Evolutionary conservation across 805 yeast genomes (phyloP).

Genomic region (Suhomyces emberorum): DNA sequence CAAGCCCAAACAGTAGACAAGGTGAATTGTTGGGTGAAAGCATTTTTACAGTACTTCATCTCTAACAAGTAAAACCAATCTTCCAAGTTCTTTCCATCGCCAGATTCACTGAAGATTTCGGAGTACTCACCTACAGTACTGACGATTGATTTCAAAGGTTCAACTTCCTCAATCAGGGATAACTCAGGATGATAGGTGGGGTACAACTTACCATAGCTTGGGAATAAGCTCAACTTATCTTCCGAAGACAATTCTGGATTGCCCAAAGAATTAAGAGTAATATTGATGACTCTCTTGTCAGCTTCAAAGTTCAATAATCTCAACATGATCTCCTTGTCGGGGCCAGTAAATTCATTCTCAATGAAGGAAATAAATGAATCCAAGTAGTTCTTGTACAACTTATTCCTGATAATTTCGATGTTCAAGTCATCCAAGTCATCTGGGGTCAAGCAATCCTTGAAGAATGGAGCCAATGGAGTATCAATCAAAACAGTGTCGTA

Average conservation of each 20-base stretch:
- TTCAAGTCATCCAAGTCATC: conserved; percentile 93
- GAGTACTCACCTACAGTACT: conserved; percentile 65
- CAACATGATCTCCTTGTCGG: conserved; percentile 80
- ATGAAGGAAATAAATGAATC: conserved; percentile 80
- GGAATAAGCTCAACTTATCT: conserved; percentile 70
- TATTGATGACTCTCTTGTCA: conserved; percentile 90
- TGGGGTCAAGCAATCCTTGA: conserved; percentile 80
- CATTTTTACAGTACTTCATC: conserved; percentile 87
- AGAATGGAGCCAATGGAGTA: conserved; percentile 96
- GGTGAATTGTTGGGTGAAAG: conserved; percentile 95
- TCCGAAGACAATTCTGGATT: conserved; percentile 69
- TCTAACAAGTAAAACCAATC: conserved; percentile 92
- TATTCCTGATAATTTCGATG: conserved; percentile 91
- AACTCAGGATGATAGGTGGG: conserved; percentile 66
- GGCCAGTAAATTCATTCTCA: conserved; percentile 56
- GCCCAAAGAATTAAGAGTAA: conserved; percentile 83
- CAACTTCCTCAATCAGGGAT: conserved; percentile 79
- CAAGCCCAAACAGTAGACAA: conserved; percentile 92
- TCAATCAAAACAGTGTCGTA: conserved; percentile 91
- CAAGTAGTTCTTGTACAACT: conserved; percentile 86
- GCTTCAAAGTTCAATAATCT: conserved; percentile 84
- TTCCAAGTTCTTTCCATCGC: conserved; percentile 56
- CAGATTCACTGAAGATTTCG: conserved; percentile 45
- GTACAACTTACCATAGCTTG: conserved; percentile 76
- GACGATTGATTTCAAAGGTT: conserved; percentile 67